A percentile compares a stretch with the other conserved stretches of the same genome.
These are phyloP conservation scores for Triticum turgidum DNA, from an alignment of 176 grass and related monocot species.

Conservation along the genomic window DNA sequence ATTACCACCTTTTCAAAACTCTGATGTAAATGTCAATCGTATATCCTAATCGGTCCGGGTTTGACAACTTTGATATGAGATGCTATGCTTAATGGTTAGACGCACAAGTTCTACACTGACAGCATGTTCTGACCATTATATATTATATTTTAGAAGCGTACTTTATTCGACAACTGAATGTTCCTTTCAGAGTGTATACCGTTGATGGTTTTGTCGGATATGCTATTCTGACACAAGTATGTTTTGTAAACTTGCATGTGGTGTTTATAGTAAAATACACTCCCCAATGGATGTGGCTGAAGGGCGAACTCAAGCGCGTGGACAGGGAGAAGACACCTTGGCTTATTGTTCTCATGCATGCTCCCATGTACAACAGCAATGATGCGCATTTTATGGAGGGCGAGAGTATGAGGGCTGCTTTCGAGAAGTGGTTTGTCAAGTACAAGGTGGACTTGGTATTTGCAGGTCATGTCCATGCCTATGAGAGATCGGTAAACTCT, in stretches of 20 bases:
- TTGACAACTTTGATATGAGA: not conserved
- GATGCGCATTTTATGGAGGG: slow-evolving; percentile 90
- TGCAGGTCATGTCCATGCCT: slow-evolving; percentile 92
- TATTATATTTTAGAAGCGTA: slow-evolving; percentile 10
- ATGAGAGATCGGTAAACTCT: slow-evolving; percentile 83
- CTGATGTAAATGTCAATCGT: not conserved
- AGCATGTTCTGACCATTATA: not conserved
- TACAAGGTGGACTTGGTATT: slow-evolving; percentile 94
- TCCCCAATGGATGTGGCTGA: slow-evolving; percentile 87
- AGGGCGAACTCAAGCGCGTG: slow-evolving; percentile 61
- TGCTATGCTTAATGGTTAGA: not conserved
- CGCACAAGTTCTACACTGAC: not conserved
- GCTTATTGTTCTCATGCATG: slow-evolving; percentile 96
- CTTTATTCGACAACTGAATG: not conserved
- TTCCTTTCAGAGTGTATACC: not conserved
- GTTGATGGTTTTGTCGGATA: not conserved
- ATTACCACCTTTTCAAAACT: not conserved
- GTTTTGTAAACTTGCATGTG: slow-evolving; percentile 21
- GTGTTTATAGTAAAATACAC: slow-evolving; percentile 81
- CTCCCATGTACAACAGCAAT: slow-evolving; percentile 91
- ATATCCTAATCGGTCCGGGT: not conserved
- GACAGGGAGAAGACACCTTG: slow-evolving; percentile 99
- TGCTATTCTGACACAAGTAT: not conserved
- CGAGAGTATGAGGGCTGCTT: slow-evolving; percentile 84
- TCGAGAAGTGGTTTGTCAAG: slow-evolving; percentile 86